A percentile compares a stretch with the other conserved stretches of the same genome.
Evolutionary conservation across 306 rosid species (phyloP).

Genomic region (Sophora flavescens): DNA sequence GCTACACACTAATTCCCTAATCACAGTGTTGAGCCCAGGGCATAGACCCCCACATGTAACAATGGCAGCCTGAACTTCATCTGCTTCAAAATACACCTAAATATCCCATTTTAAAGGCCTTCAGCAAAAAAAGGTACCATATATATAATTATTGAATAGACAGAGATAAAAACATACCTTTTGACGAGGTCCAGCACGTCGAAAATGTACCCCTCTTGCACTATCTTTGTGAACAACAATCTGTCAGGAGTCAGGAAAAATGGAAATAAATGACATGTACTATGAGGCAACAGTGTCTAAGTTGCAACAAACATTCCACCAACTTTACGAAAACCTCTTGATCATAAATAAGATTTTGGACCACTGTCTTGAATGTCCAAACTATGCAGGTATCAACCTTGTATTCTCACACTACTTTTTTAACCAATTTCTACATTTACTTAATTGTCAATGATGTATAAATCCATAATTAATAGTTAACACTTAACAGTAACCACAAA

Average conservation of each 20-base stretch:
- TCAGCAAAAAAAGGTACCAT: not conserved
- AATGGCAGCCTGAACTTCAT: slow-evolving; percentile 90
- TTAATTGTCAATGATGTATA: too few species aligned
- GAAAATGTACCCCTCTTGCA: slow-evolving; percentile 88
- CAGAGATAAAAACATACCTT: slow-evolving; percentile 52
- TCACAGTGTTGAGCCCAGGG: slow-evolving; percentile 98
- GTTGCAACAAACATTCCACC: slow-evolving; percentile 21
- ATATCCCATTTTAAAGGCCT: slow-evolving; percentile 25
- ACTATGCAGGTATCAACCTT: not conserved
- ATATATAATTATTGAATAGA: slow-evolving; percentile 17
- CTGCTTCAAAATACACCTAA: slow-evolving; percentile 84
- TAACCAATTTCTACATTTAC: too few species aligned
- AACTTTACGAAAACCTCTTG: slow-evolving; percentile 31
- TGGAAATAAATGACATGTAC: not conserved
- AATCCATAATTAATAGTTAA: too few species aligned
- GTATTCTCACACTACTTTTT: too few species aligned
- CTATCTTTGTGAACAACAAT: slow-evolving; percentile 82
- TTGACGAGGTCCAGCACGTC: slow-evolving; percentile 99
- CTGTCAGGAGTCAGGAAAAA: slow-evolving; percentile 49
- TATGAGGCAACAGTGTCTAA: not conserved
- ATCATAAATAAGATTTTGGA: slow-evolving; percentile 13
- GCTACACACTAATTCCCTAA: slow-evolving; percentile 92
- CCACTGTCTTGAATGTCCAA: slow-evolving; percentile 9
- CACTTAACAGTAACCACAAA: too few species aligned
- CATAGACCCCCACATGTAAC: slow-evolving; percentile 99